phyloP scores from a whole-genome alignment of 257 asterid species.

The Perilla frutescens region DNA sequence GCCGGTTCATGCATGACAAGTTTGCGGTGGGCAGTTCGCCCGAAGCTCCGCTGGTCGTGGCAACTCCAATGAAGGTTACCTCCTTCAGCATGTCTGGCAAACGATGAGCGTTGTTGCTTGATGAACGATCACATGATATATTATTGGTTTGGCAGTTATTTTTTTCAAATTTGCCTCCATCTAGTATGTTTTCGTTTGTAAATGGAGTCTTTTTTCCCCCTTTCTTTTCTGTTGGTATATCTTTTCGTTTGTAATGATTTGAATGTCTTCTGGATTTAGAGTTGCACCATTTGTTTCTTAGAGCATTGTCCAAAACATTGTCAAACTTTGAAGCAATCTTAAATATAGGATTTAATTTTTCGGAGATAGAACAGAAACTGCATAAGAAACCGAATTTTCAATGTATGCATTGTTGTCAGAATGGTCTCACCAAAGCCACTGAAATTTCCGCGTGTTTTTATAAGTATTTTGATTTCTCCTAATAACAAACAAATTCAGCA shows the following conservation, averaged over 20 bases:
- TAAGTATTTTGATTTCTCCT: too few relatives aligned
- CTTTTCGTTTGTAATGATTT: not conserved
- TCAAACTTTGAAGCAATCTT: too few relatives aligned
- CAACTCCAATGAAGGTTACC: conserved; percentile 91
- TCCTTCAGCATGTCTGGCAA: conserved; percentile 91
- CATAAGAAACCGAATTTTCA: too few relatives aligned
- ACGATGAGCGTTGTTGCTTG: conserved; percentile 31
- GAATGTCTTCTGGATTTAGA: not conserved
- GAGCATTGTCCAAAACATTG: too few relatives aligned
- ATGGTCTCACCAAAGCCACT: too few relatives aligned
- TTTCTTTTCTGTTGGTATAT: not conserved
- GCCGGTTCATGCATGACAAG: conserved; percentile 95
- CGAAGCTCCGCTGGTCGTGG: conserved; percentile 95
- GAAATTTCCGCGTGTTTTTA: too few relatives aligned
- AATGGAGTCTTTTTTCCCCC: not conserved
- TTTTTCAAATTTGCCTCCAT: too few relatives aligned
- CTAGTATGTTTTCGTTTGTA: conserved; percentile 25
- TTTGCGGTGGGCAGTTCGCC: conserved; percentile 73
- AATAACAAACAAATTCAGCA: too few relatives aligned
- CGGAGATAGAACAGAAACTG: too few relatives aligned
- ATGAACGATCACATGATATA: not conserved
- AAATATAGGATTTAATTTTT: too few relatives aligned
- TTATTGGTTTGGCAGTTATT: not conserved
- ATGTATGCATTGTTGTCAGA: too few relatives aligned
- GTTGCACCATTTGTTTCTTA: not conserved